Base-by-base conservation (phyloP, 2,329 filamentous ascomycete species). In the Lachnellula hyalina region DNA sequence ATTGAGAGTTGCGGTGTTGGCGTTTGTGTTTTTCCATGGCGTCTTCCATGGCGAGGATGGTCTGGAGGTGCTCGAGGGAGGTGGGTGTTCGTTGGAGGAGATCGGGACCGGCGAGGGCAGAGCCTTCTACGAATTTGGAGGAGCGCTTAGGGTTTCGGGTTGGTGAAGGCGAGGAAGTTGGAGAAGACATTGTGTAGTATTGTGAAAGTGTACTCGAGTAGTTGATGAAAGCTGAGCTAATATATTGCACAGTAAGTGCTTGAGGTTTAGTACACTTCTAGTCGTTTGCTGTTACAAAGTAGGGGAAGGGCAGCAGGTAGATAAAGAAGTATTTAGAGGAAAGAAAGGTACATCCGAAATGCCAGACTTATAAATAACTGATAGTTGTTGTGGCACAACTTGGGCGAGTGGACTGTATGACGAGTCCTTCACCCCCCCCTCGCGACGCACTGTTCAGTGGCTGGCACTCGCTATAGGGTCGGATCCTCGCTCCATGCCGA, bases 41-140 rank as follows among this genome's bases (percentile, higher is more conserved):
- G 41, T 64, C 60, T 59, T 60, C 60, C 51, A 63, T 54, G 5
- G 50, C 52, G 28, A 64, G 56, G 38, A 63, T 60, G 32, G 42
- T 46, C 34, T 52, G 49, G 38, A 60, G 28, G 14, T 55, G 52
- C n/a, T 54, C 44, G 25, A 54, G 54, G n/a, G 52, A 49, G 34
- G 52, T 53, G 35, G 42, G 45, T 28, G 50, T 55, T 9, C 49
- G 35, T 32, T 51, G 50, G n/a, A 60, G 48, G 15, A 57, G 47
- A 23, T 60, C 53, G 6, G 48, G 49, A 28, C 52, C 35, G 4
- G 52, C 53, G 12, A 42, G 17, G 25, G 41, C 49, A 21, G 41
- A 23, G 47, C 52, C 52, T 57, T 60, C 58, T 12, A 52, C 53
- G 34, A 60, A 60, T 28, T 41, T 54, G 2, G 57, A 59, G 14